phyloP scores from a whole-genome alignment of 768 basidiomycete species.

The Russula abietina region DNA sequence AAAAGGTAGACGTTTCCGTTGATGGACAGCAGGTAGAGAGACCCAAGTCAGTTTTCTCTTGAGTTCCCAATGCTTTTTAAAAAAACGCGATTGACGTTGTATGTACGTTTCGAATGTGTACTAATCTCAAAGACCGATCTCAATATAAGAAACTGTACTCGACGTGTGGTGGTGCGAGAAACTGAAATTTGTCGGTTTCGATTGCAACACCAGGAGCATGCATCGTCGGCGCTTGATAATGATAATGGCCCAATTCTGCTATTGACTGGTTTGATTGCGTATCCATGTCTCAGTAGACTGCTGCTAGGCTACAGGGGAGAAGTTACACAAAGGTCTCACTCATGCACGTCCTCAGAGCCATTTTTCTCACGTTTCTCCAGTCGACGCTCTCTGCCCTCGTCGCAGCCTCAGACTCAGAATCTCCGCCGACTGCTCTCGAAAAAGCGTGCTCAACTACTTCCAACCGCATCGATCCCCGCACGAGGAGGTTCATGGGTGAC shows the following conservation, averaged over 20 bases:
- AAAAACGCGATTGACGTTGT: too few species aligned
- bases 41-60: slow-evolving; percentile 13
- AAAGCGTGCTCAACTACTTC: slow-evolving; percentile 16
- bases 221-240: not conserved
- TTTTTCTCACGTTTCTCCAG: not conserved
- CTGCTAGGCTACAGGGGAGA: not conserved
- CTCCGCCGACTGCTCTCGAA: slow-evolving; percentile 6
- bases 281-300: not conserved
- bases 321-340: not conserved
- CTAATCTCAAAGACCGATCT: not conserved
- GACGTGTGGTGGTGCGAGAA: not conserved
- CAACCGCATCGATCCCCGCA: slow-evolving; percentile 22
- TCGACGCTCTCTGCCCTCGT: not conserved
- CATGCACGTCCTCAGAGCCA: not conserved
- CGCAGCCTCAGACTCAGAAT: not conserved
- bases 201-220: not conserved
- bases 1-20: slow-evolving; percentile 60
- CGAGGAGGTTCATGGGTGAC: slow-evolving; percentile 19
- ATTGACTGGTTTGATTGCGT: not conserved
- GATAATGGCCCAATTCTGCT: not conserved
- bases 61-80: too few species aligned
- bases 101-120: not conserved
- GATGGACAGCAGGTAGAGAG: slow-evolving; percentile 47
- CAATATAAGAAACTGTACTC: not conserved
- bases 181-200: not conserved